Conservation (phyloP, 345 rosid genomes). For the Eucalyptus pauciflora region DNA sequence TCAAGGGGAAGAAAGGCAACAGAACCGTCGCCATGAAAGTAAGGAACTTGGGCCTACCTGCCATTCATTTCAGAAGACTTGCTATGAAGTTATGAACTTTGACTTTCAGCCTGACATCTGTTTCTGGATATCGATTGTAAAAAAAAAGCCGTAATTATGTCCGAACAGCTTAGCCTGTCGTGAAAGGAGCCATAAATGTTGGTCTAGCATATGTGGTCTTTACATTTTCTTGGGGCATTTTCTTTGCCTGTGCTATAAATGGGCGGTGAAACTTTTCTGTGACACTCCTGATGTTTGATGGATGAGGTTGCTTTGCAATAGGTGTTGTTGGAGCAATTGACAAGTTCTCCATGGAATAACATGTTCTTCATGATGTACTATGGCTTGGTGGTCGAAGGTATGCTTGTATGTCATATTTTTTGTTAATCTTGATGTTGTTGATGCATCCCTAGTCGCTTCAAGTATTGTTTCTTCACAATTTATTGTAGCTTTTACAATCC, state of each 20-base stretch:
- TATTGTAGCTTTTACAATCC: not conserved
- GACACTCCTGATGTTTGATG: not conserved
- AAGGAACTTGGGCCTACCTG: not conserved
- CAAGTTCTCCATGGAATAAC: constrained; percentile 87
- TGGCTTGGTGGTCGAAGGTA: constrained; percentile 89
- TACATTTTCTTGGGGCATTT: not conserved
- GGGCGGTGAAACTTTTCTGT: not conserved
- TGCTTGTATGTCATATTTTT: not conserved
- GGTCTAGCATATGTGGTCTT: not conserved
- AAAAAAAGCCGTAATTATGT: not conserved
- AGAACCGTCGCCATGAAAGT: constrained; percentile 84
- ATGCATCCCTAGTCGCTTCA: not conserved
- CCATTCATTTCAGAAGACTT: not conserved
- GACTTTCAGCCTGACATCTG: not conserved
- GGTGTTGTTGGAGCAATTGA: constrained; percentile 85
- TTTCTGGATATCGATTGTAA: not conserved
- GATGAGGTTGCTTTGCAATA: not conserved
- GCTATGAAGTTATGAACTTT: not conserved
- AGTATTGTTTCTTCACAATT: not conserved
- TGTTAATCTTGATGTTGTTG: not conserved
- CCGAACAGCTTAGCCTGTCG: not conserved
- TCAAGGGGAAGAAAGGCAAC: constrained; percentile 65
- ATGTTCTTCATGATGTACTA: constrained; percentile 75
- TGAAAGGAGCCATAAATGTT: not conserved
- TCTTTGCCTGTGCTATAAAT: not conserved